Evolutionary conservation across 2,329 filamentous ascomycete species (phyloP), one percentile per base, ranked within the genome.

Genomic region (Plenodomus biglobosus): DNA sequence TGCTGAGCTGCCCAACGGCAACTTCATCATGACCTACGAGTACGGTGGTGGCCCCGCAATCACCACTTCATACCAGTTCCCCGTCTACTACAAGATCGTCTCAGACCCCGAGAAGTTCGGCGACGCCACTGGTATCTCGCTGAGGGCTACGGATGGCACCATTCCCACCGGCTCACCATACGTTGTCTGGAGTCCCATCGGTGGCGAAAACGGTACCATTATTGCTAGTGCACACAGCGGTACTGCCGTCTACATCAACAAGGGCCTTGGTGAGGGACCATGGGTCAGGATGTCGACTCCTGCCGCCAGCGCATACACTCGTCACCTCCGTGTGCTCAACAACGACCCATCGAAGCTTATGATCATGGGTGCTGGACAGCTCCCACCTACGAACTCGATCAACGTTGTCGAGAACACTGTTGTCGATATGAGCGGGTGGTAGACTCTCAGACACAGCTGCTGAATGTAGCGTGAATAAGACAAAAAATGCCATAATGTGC

Each of bases 1-100:
- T 8, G 76, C 79, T 1, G 62, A 76, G 61, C 76, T 88, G 3
- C 74, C 84, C 55, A 80, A 80, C 55, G 81, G 78, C 47, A 72
- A 82, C 60, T 87, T 79, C 68, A 80, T 89, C 61, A 81, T 84
- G 73, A 77, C 79, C 5, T 86, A 87, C 66, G 85, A 88, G 65
- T 83, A 81, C 54, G 81, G 81, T 41, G 79, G 79, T 58, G 61
- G 75, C 39, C 71, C 71, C 0, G 67, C 69, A 18, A 65, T 58
- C 32, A 58, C 54, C 40, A 44, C 34, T n/a, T 52, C 47, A 24
- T 70, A 71, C 64, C 64, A 67, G 7, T 81, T 80, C 66, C 77
- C 80, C 2, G 69, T 82, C 15, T 79, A 79, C 72, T 82, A 78
- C 70, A 77, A 78, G 43, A 73, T 81, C 44, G 70, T 73, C 4